phyloP scores from a whole-genome alignment of 495 filamentous ascomycete genomes.

The Xylaria cubensis region DNA sequence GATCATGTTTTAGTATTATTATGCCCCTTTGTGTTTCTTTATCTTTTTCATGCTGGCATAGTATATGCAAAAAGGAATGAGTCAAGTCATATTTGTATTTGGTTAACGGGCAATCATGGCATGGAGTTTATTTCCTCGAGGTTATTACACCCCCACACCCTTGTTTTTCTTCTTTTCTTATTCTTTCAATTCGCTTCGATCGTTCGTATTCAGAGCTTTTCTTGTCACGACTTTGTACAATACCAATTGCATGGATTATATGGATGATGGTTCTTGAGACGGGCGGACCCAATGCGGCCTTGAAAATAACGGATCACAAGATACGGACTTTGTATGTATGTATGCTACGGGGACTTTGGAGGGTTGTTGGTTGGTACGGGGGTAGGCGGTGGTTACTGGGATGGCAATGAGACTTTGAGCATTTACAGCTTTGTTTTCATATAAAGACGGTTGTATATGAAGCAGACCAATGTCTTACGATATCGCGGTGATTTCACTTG shows the following conservation, averaged over 20 bases:
- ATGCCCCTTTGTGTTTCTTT: neutral
- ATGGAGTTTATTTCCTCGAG: slow-evolving; percentile 19
- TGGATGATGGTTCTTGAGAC: slow-evolving; percentile 25
- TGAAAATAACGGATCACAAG: slow-evolving; percentile 26
- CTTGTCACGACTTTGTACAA: slow-evolving; percentile 27
- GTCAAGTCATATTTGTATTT: slow-evolving; percentile 2
- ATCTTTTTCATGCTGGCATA: neutral
- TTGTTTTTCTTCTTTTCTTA: neutral
- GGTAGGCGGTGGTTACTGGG: slow-evolving; percentile 1
- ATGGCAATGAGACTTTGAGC: slow-evolving; percentile 11
- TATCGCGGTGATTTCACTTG: slow-evolving; percentile 31
- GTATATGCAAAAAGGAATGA: slow-evolving; percentile 12
- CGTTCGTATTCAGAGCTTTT: slow-evolving; percentile 5
- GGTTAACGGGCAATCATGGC: slow-evolving; percentile 17
- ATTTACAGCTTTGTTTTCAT: slow-evolving; percentile 14
- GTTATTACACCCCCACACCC: neutral
- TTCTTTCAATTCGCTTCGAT: slow-evolving; percentile 20
- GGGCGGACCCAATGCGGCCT: slow-evolving; percentile 10
- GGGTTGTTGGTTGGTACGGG: slow-evolving; percentile 5
- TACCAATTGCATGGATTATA: slow-evolving; percentile 27
- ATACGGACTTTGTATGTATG: slow-evolving; percentile 25
- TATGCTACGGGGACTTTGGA: slow-evolving; percentile 19
- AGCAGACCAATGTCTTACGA: slow-evolving; percentile 7
- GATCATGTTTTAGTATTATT: slow-evolving; percentile 72
- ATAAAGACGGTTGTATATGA: slow-evolving; percentile 2